Percentiles rank a stretch among this genome's conserved stretches.
phyloP scores from a whole-genome alignment of 2,329 filamentous ascomycete species.

The Fusarium luffae region DNA sequence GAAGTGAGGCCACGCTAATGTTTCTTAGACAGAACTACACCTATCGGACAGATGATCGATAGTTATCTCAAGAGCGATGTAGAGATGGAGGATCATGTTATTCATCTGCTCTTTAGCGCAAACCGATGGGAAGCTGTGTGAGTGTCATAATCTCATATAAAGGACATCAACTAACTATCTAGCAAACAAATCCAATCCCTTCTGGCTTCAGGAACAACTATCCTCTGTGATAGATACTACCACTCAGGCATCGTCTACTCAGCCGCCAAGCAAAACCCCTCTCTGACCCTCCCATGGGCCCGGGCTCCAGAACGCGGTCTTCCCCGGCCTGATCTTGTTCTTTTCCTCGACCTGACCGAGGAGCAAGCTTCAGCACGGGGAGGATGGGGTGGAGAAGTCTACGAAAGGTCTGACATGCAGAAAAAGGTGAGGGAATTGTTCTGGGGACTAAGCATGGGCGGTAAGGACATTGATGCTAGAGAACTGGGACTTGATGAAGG shows the following conservation, averaged over 20 bases:
- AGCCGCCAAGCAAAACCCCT: slow-evolving; percentile 82
- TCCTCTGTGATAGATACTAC: slow-evolving; percentile 94
- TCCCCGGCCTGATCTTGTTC: slow-evolving; percentile 84
- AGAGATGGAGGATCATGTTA: slow-evolving; percentile 85
- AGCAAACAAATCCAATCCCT: slow-evolving; percentile 64
- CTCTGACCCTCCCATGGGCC: slow-evolving; percentile 80
- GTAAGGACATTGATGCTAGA: slow-evolving; percentile 50
- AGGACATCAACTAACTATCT: slow-evolving; percentile 4
- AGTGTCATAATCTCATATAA: slow-evolving; percentile 46
- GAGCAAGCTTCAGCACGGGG: slow-evolving; percentile 78
- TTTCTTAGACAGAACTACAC: slow-evolving; percentile 77
- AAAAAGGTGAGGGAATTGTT: slow-evolving; percentile 80
- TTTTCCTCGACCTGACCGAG: slow-evolving; percentile 87
- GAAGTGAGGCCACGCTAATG: slow-evolving; percentile 5
- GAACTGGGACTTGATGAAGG: slow-evolving; percentile 40
- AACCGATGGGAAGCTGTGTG: slow-evolving; percentile 85
- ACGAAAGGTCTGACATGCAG: slow-evolving; percentile 89
- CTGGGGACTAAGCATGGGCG: slow-evolving; percentile 63
- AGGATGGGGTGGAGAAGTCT: slow-evolving; percentile 90
- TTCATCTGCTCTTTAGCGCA: slow-evolving; percentile 89
- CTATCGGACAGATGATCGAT: slow-evolving; percentile 89
- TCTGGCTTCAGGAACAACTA: slow-evolving; percentile 73
- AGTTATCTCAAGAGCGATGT: slow-evolving; percentile 78
- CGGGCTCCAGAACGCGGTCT: slow-evolving; percentile 86
- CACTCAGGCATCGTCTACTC: slow-evolving; percentile 95